Conservation (phyloP, 2,329 filamentous ascomycete genomes). For the Scopulariopsis brevicaulis region DNA sequence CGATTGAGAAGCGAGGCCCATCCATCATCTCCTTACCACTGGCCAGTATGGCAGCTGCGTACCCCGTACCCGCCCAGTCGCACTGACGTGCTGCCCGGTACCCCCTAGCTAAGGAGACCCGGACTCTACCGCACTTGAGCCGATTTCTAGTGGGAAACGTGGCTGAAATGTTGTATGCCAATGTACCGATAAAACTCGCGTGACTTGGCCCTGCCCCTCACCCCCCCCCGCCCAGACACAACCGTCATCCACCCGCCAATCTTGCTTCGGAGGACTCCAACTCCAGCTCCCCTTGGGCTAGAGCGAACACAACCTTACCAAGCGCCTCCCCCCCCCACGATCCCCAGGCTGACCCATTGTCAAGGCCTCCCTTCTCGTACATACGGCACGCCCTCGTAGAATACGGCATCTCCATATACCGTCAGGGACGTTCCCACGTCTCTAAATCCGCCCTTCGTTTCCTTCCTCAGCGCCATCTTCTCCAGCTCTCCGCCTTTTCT, state of each 20-base stretch:
- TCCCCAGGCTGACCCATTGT: background rate
- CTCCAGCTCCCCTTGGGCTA: background rate
- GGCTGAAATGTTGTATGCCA: background rate
- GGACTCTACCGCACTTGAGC: background rate
- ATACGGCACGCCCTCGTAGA: background rate
- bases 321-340: background rate
- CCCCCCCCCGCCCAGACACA: background rate
- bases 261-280: background rate
- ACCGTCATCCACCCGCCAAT: background rate
- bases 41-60: background rate
- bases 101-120: background rate
- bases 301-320: background rate
- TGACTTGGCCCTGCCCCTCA: background rate
- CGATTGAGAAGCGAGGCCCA: background rate
- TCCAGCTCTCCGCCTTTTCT: background rate
- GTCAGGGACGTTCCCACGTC: background rate
- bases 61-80: background rate
- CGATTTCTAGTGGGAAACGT: background rate
- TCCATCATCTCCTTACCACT: background rate
- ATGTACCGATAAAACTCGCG: background rate
- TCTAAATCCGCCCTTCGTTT: background rate
- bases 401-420: background rate
- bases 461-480: slow-evolving; percentile 9
- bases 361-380: background rate
- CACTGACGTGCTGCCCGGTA: background rate